Conservation (phyloP, 1,284 basidiomycete species). For the Moesziomyces globuligerus region DNA sequence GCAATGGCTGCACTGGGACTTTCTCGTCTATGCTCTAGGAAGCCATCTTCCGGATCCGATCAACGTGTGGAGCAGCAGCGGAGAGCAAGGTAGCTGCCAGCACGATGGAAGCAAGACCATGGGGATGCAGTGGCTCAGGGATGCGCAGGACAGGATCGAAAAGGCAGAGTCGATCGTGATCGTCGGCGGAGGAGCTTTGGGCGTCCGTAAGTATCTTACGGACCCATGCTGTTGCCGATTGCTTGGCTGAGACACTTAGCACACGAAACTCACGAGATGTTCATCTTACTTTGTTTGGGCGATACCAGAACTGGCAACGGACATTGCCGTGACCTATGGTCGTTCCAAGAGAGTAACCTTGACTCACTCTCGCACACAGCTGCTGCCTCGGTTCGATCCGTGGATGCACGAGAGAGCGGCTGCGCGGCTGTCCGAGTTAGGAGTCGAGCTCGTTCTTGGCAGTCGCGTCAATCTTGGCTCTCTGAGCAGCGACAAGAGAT, state of each 20-base stretch:
- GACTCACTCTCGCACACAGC: constrained; percentile 20
- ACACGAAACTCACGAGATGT: not conserved
- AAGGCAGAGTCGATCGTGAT: constrained; percentile 29
- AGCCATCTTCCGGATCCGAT: constrained; percentile 43
- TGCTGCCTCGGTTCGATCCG: constrained; percentile 40
- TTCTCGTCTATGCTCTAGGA: constrained; percentile 45
- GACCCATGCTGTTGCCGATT: not conserved
- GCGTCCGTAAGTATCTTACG: constrained; percentile 20
- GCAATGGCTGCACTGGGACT: constrained; percentile 33
- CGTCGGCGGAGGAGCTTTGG: constrained; percentile 28
- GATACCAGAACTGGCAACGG: constrained; percentile 24
- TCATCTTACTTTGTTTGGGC: not conserved
- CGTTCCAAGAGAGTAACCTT: constrained; percentile 33
- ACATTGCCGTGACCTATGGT: constrained; percentile 43
- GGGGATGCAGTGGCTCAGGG: constrained; percentile 38
- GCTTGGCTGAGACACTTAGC: not conserved
- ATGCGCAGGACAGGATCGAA: constrained; percentile 32
- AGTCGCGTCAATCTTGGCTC: constrained; percentile 25
- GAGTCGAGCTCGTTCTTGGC: constrained; percentile 32
- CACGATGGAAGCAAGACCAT: constrained; percentile 30
- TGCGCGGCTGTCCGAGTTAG: constrained; percentile 11
- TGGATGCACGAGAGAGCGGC: constrained; percentile 45
- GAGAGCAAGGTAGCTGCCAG: not conserved
- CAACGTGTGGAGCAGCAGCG: constrained; percentile 37
- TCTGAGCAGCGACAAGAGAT: constrained; percentile 11